Conservation (phyloP, 306 rosid species). For the Cicer cuneatum region DNA sequence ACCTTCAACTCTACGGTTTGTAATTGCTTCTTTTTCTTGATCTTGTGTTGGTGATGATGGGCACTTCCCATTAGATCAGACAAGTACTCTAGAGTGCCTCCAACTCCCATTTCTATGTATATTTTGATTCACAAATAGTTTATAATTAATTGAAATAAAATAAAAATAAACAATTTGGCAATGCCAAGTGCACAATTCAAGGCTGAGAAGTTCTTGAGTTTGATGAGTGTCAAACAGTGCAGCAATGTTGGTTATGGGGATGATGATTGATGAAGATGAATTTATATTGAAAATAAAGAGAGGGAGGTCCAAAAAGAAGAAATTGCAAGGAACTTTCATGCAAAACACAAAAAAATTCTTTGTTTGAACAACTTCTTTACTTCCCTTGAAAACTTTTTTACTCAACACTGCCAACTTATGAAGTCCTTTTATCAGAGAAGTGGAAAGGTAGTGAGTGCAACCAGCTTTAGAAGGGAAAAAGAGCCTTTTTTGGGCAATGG, state of each 20-base stretch:
- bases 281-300: slow-evolving; percentile 29
- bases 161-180: neutral
- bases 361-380: slow-evolving; percentile 47
- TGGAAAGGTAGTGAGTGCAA: slow-evolving; percentile 46
- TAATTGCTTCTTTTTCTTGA: slow-evolving; percentile 74
- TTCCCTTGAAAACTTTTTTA: slow-evolving; percentile 39
- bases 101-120: slow-evolving; percentile 70
- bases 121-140: slow-evolving; percentile 27
- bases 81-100: slow-evolving; percentile 74
- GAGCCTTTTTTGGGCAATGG: neutral
- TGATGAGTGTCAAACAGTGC: neutral
- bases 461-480: slow-evolving; percentile 13
- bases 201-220: neutral
- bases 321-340: slow-evolving; percentile 58
- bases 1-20: slow-evolving; percentile 87
- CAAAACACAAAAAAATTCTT: slow-evolving; percentile 55
- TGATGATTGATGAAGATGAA: slow-evolving; percentile 38
- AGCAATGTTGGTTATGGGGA: slow-evolving; percentile 7
- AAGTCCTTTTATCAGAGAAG: slow-evolving; percentile 42
- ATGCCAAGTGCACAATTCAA: neutral
- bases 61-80: slow-evolving; percentile 73
- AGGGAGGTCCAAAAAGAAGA: slow-evolving; percentile 41
- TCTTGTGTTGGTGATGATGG: slow-evolving; percentile 40
- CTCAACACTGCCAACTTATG: slow-evolving; percentile 45
- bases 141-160: neutral